Evolutionary conservation across 139 green algal genomes (phyloP), one percentile per base, ranked within the genome.

Genomic region (Haematococcus sp.): DNA sequence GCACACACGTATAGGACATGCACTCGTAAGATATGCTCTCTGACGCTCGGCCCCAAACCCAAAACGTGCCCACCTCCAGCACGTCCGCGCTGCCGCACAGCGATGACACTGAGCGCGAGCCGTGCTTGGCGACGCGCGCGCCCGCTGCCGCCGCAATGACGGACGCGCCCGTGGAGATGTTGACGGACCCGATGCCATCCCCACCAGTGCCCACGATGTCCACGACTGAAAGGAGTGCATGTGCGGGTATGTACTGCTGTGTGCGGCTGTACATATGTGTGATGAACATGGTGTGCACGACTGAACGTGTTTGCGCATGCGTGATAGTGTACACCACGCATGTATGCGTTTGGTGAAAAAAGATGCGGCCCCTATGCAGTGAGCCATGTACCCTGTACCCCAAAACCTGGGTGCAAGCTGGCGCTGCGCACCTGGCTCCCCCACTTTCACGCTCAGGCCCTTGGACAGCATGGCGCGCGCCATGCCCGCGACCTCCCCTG

Each of bases 151-250:
- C 96, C 28, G 94, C 93, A 11, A 99, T 65, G 27, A 99, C 85
- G 69, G 82, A 95, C 3, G 96, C 89, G 4, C 96, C 96, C 0
- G 96, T 99, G 40, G 88, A 96, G 77, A 99, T 99, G 88, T 99
- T 99, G 49, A 99, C 94, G 17, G 91, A 97, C 51, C 95, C 95
- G 49, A 97, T 97, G 83, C 91, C 91, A 80, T 99, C 96, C 16
- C 96, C 96, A 30, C 96, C 96, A 0, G 96, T 99, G 43, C 96
- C 96, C 69, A 99, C 96, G 70, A 99, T 99, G 88, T 99, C 96
- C 68, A 99, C 76, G 5, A 92, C 77, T 83, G 61, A 16, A 71
- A 2, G 31, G 28, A 56, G 30, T n/a, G n/a, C n/a, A n/a, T n/a
- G n/a, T 28, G 27, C n/a, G 27, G 25, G n/a, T 60, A 17, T 61